These are phyloP conservation scores for Colletotrichum liriopes DNA, from an alignment of 2,329 filamentous ascomycete genomes.

Conservation along the genomic window DNA sequence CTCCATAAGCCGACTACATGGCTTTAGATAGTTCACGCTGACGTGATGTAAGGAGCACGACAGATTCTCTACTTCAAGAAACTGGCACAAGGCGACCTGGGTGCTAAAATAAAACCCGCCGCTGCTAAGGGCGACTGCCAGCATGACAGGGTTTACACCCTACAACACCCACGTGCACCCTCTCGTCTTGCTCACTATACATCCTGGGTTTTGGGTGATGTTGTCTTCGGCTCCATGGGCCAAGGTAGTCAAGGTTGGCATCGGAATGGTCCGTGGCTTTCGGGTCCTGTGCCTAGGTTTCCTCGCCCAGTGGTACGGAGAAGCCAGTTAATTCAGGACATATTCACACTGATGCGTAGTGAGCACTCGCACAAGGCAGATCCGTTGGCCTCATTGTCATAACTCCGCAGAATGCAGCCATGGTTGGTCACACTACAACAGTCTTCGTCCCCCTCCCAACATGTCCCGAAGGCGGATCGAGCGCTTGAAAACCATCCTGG, in stretches of 20 bases:
- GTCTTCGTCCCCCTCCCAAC: too few species aligned
- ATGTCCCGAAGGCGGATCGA: too few species aligned
- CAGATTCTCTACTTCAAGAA: not conserved
- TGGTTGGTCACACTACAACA: too few species aligned
- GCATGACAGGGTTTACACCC: not conserved
- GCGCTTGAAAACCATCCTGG: not conserved
- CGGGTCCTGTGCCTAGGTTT: too few species aligned
- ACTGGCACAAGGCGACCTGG: not conserved
- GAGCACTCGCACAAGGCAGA: too few species aligned
- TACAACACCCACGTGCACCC: not conserved
- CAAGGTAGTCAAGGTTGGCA: not conserved
- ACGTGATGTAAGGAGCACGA: not conserved
- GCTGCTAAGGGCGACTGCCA: not conserved
- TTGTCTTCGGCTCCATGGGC: not conserved
- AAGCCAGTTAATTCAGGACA: too few species aligned
- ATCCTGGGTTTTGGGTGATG: not conserved
- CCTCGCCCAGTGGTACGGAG: too few species aligned
- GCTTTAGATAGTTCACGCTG: not conserved
- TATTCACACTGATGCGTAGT: too few species aligned
- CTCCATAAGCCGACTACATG: not conserved
- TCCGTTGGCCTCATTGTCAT: too few species aligned
- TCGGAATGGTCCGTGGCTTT: not conserved
- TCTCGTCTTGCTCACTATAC: not conserved
- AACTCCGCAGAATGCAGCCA: too few species aligned
- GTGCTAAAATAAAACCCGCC: too few species aligned